Base-by-base conservation (phyloP, 2,329 filamentous ascomycete genomes). In the Alternaria angustiovoidea region DNA sequence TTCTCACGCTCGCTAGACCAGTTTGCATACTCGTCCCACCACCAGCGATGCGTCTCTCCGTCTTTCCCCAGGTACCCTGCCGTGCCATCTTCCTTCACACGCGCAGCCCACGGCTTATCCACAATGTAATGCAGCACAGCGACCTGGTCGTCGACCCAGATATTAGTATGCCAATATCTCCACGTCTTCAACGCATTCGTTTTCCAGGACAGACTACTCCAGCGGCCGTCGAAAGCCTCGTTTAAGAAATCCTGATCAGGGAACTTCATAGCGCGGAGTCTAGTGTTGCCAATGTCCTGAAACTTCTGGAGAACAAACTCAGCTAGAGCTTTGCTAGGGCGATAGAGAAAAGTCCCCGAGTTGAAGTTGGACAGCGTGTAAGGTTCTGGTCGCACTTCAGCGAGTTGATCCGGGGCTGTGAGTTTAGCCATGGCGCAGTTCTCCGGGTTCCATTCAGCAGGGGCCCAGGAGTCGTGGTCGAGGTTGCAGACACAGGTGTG, bases 191-290 rank as follows among this genome's bases (percentile, higher is more conserved):
- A 71, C 3, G 84, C 84, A 64, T 86, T 86, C 47, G 79, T 83
- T 51, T 81, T 81, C 83, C 83, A 86, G 1, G 78, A 77, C 8
- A 85, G 52, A 4, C 77, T 74, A 41, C 61, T 62, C 84, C 84
- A 85, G 41, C 73, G 76, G 14, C 75, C 71, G 0, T 72, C 66
- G 64, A 84, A 86, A 54, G 82, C 84, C 41, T 79, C 78, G 18
- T 82, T 83, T 1, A 86, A 69, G 58, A 86, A 85, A 65, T 86
- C 84, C 67, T 86, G 84, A 61, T 85, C 83, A 0, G 84, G 84
- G 61, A 86, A 86, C 57, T 82, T 79, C 74, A 83, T 84, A 0
- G 69, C 77, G 16, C 77, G 70, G 0, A 86, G 71, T 20, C 51
- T 54, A 72, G 68, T 12, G 4, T 55, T 63, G 2, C 78, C 71